These are phyloP conservation scores for Pseudonitzschia multistriata DNA, from an alignment of 108 stramenopile species.

Conservation along the genomic window DNA sequence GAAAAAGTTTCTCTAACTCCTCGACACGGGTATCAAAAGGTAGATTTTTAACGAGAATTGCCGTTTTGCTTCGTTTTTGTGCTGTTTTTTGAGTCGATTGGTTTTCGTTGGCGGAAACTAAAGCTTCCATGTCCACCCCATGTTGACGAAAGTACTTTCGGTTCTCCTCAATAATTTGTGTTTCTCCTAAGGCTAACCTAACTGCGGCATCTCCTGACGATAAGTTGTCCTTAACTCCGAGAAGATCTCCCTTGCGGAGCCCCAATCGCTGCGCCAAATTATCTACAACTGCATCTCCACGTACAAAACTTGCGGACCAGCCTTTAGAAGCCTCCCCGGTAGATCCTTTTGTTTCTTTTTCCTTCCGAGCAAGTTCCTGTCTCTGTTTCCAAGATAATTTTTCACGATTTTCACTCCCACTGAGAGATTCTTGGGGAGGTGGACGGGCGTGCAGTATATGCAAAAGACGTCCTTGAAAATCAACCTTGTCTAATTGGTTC, in stretches of 20 bases:
- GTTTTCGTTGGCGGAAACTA: conserved; percentile 56
- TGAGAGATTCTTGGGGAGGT: conserved; percentile 27
- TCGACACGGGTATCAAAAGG: conserved; percentile 84
- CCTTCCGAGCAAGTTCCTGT: conserved; percentile 84
- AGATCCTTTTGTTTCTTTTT: conserved; percentile 58
- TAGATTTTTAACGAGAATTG: conserved; percentile 95
- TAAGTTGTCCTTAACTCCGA: conserved; percentile 87
- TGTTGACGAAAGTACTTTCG: conserved; percentile 83
- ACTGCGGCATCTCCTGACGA: conserved; percentile 90
- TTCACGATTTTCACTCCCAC: conserved; percentile 15
- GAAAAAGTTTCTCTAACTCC: conserved; percentile 88
- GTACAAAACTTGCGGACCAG: conserved; percentile 94
- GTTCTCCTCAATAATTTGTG: conserved; percentile 93
- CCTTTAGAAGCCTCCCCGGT: conserved; percentile 47
- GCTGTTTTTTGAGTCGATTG: background rate
- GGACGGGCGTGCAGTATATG: conserved; percentile 81
- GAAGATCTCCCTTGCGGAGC: conserved; percentile 85
- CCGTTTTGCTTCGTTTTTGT: conserved; percentile 71
- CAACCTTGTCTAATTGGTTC: conserved; percentile 57
- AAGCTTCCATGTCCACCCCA: conserved; percentile 86
- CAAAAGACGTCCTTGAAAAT: conserved; percentile 88
- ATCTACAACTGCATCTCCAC: conserved; percentile 95
- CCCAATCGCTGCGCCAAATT: conserved; percentile 88
- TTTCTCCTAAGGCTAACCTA: conserved; percentile 93
- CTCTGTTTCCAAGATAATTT: conserved; percentile 84